Evolutionary conservation across 495 filamentous ascomycete species (phyloP), one percentile per base, ranked within the genome.

Genomic region (Endocarpon pusillum): DNA sequence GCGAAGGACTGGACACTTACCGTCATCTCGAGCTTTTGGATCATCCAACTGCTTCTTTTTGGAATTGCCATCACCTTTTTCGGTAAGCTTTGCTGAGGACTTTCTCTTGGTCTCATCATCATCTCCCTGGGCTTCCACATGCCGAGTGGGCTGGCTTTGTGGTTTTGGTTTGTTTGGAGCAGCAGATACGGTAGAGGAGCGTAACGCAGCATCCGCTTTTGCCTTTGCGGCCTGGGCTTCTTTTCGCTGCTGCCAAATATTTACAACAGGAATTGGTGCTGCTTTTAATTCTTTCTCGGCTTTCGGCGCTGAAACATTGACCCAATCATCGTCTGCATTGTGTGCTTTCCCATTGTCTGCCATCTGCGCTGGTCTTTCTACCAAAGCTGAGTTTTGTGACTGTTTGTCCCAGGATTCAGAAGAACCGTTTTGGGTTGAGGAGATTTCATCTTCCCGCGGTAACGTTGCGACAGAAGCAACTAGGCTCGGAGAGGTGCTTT

Each of bases 201-300:
- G 38, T 9, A 31, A 29, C 8, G 57, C 30, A 7, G 61, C 41
- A 23, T 42, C 48, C 6, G 63, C 41, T 55, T 82, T 82, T 30
- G 61, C 53, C 52, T 80, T 81, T 30, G 72, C 68, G 23, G 75
- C 69, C 35, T 70, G 61, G 10, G 69, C 74, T 45, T 86, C 75
- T 39, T 66, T 75, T 21, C 83, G 66, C 54, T 79, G 68, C 24
- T 69, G 62, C 89, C 89, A 97, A 32, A 81, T 50, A 52, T 97
- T 97, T 31, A 94, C 80, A 1, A 69, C 45, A 3, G 89, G 87
- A 25, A 74, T 55, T 21, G 81, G 76, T 31, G 87, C 87, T 31
- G 84, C 82, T 41, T 80, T 78, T 26, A 94, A 62, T 43, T 74
- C 63, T 38, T 70, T 68, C 32, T 61, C 59, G 38, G 62, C 56